Percentiles rank a stretch among this genome's conserved stretches.
Conservation (phyloP, 2,329 filamentous ascomycete genomes). For the Alternaria sp. region DNA sequence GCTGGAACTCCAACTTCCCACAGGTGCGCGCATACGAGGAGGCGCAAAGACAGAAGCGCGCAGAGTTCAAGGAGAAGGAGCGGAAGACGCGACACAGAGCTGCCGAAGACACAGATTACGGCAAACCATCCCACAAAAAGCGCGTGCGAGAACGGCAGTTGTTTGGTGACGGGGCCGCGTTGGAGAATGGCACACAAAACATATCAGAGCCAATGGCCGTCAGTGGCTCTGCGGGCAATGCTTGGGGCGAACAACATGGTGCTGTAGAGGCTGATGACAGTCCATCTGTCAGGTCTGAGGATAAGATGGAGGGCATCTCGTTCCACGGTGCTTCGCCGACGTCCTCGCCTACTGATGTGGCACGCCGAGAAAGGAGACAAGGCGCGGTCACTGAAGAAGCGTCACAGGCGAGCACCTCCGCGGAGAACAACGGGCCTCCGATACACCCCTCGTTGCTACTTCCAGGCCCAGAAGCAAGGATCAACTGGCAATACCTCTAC, state of each 20-base stretch:
- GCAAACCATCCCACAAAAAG: slow-evolving; percentile 61
- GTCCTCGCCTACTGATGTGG: slow-evolving; percentile 20
- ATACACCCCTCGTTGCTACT: slow-evolving; percentile 44
- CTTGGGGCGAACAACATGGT: slow-evolving; percentile 57
- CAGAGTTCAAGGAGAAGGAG: slow-evolving; percentile 45
- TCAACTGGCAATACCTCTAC: slow-evolving; percentile 95
- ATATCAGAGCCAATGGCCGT: slow-evolving; percentile 27
- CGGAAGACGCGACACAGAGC: slow-evolving; percentile 56
- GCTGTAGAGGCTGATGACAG: slow-evolving; percentile 55
- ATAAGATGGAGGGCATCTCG: slow-evolving; percentile 48
- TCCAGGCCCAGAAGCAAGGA: slow-evolving; percentile 58
- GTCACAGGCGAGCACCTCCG: slow-evolving; percentile 9
- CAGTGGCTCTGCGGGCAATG: slow-evolving; percentile 21
- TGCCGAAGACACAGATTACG: slow-evolving; percentile 55
- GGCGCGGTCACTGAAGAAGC: slow-evolving; percentile 10
- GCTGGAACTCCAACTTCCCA: slow-evolving; percentile 74
- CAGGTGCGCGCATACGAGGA: slow-evolving; percentile 73
- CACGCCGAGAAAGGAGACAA: slow-evolving; percentile 27
- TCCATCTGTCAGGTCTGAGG: slow-evolving; percentile 34
- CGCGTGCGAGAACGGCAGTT: slow-evolving; percentile 55
- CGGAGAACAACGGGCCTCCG: slow-evolving; percentile 16
- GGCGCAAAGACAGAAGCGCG: slow-evolving; percentile 51
- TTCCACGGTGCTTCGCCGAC: slow-evolving; percentile 31
- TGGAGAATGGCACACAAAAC: slow-evolving; percentile 30
- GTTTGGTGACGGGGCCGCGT: slow-evolving; percentile 44